Percentiles rank a stretch among this genome's conserved stretches.
These are phyloP conservation scores for Rhododendron henanense DNA, from an alignment of 148 eudicot species.

Conservation along the genomic window DNA sequence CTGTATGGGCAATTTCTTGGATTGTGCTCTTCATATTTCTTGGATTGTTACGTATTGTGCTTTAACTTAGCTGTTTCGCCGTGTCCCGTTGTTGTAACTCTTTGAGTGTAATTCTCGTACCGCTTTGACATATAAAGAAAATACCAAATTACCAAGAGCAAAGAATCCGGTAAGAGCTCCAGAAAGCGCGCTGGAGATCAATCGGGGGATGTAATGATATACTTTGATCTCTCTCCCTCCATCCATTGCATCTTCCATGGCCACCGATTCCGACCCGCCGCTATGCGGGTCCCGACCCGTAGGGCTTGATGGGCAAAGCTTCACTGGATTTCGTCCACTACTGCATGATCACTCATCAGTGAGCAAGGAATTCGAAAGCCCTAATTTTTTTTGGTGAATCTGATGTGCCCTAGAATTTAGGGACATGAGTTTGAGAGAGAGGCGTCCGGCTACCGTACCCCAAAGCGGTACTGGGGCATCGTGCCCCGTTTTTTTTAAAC, in stretches of 20 bases:
- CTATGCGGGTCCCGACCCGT: not conserved
- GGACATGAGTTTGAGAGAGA: not conserved
- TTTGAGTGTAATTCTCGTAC: too few relatives aligned
- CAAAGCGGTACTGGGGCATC: too few relatives aligned
- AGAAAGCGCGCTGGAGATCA: constrained; percentile 44
- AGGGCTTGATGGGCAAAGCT: not conserved
- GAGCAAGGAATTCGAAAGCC: not conserved
- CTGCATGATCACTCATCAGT: not conserved
- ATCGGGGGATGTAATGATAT: constrained; percentile 36
- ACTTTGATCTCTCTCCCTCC: constrained; percentile 24
- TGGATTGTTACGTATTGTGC: not conserved
- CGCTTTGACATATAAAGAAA: not conserved
- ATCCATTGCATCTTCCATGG: constrained; percentile 36
- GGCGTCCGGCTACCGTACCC: too few relatives aligned
- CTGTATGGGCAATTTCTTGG: not conserved
- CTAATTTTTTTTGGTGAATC: not conserved
- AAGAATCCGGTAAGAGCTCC: constrained; percentile 62
- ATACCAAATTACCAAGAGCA: constrained; percentile 43
- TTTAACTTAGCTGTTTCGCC: too few relatives aligned
- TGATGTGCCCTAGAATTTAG: constrained; percentile 7
- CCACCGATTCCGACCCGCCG: not conserved
- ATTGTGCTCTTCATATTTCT: not conserved
- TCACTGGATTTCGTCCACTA: not conserved
- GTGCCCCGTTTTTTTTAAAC: too few relatives aligned
- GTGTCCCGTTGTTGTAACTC: not conserved